Evolutionary conservation across 306 rosid species (phyloP).

Genomic region (Benincasa hispida): DNA sequence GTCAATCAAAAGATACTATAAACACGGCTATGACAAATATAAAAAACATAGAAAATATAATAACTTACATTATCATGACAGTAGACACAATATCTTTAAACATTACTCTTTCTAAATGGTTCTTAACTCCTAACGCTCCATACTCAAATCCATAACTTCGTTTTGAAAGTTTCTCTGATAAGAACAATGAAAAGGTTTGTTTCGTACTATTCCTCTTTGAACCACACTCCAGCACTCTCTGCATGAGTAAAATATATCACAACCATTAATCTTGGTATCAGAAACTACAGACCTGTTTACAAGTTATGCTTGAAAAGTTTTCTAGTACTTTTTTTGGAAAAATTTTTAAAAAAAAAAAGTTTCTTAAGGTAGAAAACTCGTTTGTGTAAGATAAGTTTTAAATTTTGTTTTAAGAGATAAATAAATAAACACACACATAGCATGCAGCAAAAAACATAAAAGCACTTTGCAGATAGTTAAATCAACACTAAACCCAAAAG

Average conservation of each 20-base stretch:
- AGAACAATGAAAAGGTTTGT: slow-evolving; percentile 55
- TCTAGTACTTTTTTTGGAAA: background rate
- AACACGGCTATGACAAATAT: background rate
- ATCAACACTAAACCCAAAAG: background rate
- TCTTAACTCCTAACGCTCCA: slow-evolving; percentile 70
- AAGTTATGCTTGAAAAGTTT: background rate
- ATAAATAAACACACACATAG: background rate
- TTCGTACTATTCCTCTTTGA: slow-evolving; percentile 37
- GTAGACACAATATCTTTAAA: slow-evolving; percentile 58
- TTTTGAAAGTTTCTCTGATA: slow-evolving; percentile 53
- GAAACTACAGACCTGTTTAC: background rate
- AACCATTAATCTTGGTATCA: background rate
- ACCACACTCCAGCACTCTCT: slow-evolving; percentile 76
- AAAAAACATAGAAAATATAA: background rate
- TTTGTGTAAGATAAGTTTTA: background rate
- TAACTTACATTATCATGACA: slow-evolving; percentile 51
- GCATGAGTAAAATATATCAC: slow-evolving; percentile 14
- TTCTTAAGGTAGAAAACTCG: background rate
- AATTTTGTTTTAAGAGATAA: background rate
- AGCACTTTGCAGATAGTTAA: background rate
- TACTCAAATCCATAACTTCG: slow-evolving; percentile 63
- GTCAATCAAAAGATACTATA: slow-evolving; percentile 8
- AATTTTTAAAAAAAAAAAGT: background rate
- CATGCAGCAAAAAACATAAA: background rate
- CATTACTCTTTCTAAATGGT: slow-evolving; percentile 56